These are phyloP conservation scores for Luzula sylvatica DNA, from an alignment of 176 grass and related monocot genomes.

Conservation along the genomic window DNA sequence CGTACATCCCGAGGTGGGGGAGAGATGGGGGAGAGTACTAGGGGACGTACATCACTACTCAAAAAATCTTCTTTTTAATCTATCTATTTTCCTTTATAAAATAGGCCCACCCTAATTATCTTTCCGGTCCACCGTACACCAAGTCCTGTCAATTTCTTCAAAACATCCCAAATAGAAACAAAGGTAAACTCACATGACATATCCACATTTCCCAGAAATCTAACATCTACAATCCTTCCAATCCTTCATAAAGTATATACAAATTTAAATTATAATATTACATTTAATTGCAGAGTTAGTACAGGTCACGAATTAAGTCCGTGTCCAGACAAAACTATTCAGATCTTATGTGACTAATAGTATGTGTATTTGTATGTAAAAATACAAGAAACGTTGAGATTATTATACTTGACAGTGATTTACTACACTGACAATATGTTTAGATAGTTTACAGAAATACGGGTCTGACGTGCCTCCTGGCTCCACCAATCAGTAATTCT, in stretches of 20 bases:
- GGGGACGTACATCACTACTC: too few species aligned
- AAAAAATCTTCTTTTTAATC: not conserved
- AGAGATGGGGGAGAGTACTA: too few species aligned
- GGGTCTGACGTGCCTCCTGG: slow-evolving; percentile 13
- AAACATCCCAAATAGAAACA: not conserved
- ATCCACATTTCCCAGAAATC: not conserved
- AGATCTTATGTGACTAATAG: too few species aligned
- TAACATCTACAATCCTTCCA: not conserved
- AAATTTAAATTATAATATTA: not conserved
- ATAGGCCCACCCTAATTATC: not conserved
- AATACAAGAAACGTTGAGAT: too few species aligned
- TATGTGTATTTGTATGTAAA: too few species aligned
- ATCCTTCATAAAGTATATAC: not conserved
- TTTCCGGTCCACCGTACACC: not conserved
- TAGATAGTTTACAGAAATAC: too few species aligned
- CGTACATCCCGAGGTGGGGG: too few species aligned
- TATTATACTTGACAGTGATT: too few species aligned
- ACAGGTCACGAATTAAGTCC: not conserved
- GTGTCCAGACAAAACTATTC: not conserved
- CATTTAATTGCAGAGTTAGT: not conserved
- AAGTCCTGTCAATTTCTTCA: slow-evolving; percentile 12
- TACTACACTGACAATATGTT: too few species aligned
- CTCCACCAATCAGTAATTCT: slow-evolving; percentile 24
- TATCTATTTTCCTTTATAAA: not conserved
- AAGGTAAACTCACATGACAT: slow-evolving; percentile 3